These are phyloP conservation scores for Coemansia pectinata DNA, from an alignment of 192 early-diverging fungal genomes.

Conservation along the genomic window DNA sequence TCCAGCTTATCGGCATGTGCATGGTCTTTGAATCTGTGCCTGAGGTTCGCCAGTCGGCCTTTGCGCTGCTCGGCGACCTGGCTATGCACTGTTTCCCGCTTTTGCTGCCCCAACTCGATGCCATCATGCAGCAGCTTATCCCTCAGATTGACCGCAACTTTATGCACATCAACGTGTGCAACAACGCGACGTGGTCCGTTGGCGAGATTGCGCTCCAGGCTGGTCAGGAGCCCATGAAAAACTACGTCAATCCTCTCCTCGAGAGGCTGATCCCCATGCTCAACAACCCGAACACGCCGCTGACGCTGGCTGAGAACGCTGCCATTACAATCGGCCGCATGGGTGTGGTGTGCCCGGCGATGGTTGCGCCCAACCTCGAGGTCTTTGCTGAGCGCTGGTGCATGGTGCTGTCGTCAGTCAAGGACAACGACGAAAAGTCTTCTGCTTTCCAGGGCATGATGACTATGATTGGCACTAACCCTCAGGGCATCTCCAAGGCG, in stretches of 20 bases:
- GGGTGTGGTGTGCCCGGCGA: constrained; percentile 79
- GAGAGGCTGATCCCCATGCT: constrained; percentile 84
- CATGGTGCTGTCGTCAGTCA: constrained; percentile 71
- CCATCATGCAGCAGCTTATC: constrained; percentile 81
- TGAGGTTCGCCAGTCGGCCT: constrained; percentile 94
- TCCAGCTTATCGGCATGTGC: constrained; percentile 80
- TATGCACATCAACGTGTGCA: constrained; percentile 78
- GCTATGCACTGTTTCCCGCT: constrained; percentile 87
- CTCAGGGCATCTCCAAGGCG: constrained; percentile 73
- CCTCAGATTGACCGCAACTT: constrained; percentile 65
- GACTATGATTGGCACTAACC: constrained; percentile 88
- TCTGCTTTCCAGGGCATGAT: constrained; percentile 96
- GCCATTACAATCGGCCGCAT: constrained; percentile 98
- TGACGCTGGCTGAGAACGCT: constrained; percentile 90
- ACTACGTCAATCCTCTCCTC: constrained; percentile 79
- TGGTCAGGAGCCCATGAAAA: constrained; percentile 69
- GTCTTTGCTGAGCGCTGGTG: constrained; percentile 86
- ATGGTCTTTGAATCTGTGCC: constrained; percentile 66
- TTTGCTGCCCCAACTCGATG: constrained; percentile 76
- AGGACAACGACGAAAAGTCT: constrained; percentile 96
- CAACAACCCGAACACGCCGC: constrained; percentile 63
- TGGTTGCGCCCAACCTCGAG: constrained; percentile 85
- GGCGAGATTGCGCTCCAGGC: constrained; percentile 94
- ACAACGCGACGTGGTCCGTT: constrained; percentile 97
- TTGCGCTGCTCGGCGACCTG: constrained; percentile 95